Percentiles rank a stretch among this genome's conserved stretches.
These are phyloP conservation scores for Jaapia argillacea DNA, from an alignment of 768 basidiomycete genomes.

Conservation along the genomic window DNA sequence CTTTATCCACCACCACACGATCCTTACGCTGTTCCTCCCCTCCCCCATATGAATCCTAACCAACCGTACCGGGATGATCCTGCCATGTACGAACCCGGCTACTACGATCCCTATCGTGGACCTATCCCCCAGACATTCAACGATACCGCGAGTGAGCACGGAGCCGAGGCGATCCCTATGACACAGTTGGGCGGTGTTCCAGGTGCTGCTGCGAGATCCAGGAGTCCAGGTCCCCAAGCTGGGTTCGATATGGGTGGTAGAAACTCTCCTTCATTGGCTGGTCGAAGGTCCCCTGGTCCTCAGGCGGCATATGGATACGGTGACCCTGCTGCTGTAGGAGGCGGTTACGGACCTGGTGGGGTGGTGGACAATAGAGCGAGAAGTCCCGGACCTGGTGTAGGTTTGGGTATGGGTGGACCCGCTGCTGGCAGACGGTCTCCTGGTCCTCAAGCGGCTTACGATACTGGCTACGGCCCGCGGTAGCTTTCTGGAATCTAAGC, in stretches of 20 bases:
- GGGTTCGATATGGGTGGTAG: constrained; percentile 7
- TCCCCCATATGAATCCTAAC: constrained; percentile 73
- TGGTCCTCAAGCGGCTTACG: constrained; percentile 1
- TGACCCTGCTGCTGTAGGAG: constrained; percentile 8
- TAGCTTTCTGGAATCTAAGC: not conserved
- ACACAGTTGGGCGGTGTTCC: constrained; percentile 38
- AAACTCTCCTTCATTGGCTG: constrained; percentile 3
- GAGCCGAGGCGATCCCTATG: constrained; percentile 64
- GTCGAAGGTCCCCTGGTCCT: constrained; percentile 33
- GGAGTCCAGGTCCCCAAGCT: constrained; percentile 12
- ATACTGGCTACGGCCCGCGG: not conserved
- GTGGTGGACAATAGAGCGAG: too few relatives aligned
- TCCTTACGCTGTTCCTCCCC: constrained; percentile 76
- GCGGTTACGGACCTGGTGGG: too few relatives aligned
- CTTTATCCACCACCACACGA: constrained; percentile 32
- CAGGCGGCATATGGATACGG: constrained; percentile 33
- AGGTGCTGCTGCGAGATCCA: constrained; percentile 15
- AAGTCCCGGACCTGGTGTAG: not conserved
- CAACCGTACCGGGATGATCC: constrained; percentile 73
- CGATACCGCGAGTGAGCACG: constrained; percentile 28
- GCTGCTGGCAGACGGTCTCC: constrained; percentile 2
- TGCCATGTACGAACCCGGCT: constrained; percentile 27
- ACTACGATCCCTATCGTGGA: constrained; percentile 76
- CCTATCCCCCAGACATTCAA: constrained; percentile 60
- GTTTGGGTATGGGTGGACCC: not conserved